Base-by-base conservation (phyloP, 1,284 basidiomycete genomes). In the Apiotrichum montevideense region DNA sequence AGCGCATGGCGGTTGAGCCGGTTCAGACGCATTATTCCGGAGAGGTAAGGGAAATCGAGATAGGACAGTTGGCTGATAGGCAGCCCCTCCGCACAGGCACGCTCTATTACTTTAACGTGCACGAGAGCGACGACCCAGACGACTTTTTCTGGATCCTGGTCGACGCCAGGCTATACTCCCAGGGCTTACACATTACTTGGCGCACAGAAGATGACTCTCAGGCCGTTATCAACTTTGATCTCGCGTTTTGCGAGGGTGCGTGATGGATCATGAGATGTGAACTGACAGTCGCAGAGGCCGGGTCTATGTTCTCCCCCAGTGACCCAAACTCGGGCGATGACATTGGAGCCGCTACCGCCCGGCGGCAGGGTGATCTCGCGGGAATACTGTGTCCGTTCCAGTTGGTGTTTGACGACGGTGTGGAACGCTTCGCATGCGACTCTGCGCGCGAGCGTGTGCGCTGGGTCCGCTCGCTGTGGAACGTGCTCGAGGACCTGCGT, bases 401-500 rank as follows among this genome's bases (percentile, higher is more conserved):
- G 68, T 81, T 94, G 8, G 72, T 90, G 37, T 94, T 94, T 68
- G 82, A 82, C 15, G 91, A 94, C 71, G 90, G 90, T 3, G 84
- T 89, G 1, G 91, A 94, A 71, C 78, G 90, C 10, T 71, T 94
- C 10, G 90, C 85, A 1, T 85, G 88, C 21, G 90, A 91, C 67
- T 90, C 87, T 59, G 82, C 90, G 4, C 73, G 86, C 56, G 88
- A 92, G 67, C 80, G 90, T 61, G 87, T 90, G 49, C 83, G 86
- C 72, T 93, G 91, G 90, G 87, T 92, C 29, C 87, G 86, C 65
- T 83, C 88, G 3, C 83, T 94, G 52, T 91, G 88, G 90, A 90
- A 66, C 50, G 84, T 77, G 0, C 65, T 76, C 15, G 70, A 72
- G 52, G 45, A 57, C 15, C 65, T 66, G n/a, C 61, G 64, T 34